Evolutionary conservation across 116 monocot species (phyloP), one percentile per base, ranked within the genome.

Genomic region (Dioscorea cayenensis): DNA sequence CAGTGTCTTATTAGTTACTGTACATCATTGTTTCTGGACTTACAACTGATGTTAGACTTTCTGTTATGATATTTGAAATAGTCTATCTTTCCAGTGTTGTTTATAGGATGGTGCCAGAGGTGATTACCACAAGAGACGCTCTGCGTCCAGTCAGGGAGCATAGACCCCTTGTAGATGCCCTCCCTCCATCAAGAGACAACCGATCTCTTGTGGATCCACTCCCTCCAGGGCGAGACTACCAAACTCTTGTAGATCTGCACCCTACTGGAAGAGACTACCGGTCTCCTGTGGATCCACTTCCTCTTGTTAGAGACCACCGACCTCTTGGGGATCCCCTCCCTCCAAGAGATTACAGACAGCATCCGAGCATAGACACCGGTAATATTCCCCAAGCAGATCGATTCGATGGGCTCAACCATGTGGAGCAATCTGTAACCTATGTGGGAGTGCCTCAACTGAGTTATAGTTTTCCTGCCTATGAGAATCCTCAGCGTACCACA

Each of bases 31-130:
- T 20, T 67, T 60, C 9, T 59, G 37, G 21, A 14, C 32, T 13
- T 23, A 22, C 55, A 14, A 6, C 51, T 52, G 7, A 28, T 69
- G 13, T 51, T 3, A 10, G 0, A 69, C 27, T 7, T 10, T 12
- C 7, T 29, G 16, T 22, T 11, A 14, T 49, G 18, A 18, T 14
- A 29, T 35, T 14, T 65, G 63, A 35, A 8, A 25, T 50, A n/a
- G 18, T n/a, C 3, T 12, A 32, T 17, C 43, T 65, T 64, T 28
- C 36, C 60, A 78, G 72, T 62, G 14, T 64, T 63, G 32, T 29
- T 14, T 74, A 74, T 60, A 75, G 74, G 49, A 3, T 68, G 25
- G 74, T 67, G 16, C 66, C 59, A 65, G 74, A 70, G 70, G 20
- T 66, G 28, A 66, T 75, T 65, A 65, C 58, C n/a, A 79, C 11